Evolutionary conservation across 352 stramenopile genomes (phyloP).

Genomic region (Globisporangium sylvaticum): DNA sequence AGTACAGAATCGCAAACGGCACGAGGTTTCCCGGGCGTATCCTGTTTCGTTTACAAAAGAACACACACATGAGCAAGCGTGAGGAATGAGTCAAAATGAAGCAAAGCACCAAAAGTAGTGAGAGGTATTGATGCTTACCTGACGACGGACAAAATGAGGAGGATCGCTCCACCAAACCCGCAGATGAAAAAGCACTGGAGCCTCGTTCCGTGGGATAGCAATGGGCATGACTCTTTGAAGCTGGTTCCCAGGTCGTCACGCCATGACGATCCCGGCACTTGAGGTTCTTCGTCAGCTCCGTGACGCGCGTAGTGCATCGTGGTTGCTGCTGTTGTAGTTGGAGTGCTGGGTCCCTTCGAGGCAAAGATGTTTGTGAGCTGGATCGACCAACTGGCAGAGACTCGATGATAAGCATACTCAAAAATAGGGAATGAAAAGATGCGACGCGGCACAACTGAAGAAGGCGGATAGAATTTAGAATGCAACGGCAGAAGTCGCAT

Average conservation of each 20-base stretch:
- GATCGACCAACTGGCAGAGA: background rate
- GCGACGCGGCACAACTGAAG: background rate
- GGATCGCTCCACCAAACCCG: background rate
- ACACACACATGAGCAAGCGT: background rate
- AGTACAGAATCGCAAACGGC: slow-evolving; percentile 42
- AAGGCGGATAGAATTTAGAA: background rate
- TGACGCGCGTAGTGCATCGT: slow-evolving; percentile 15
- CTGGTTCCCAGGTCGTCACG: slow-evolving; percentile 7
- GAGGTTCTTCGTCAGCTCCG: slow-evolving; percentile 1
- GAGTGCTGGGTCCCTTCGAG: background rate
- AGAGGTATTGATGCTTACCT: slow-evolving; percentile 1
- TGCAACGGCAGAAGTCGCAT: background rate
- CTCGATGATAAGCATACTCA: background rate
- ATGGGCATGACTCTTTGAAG: slow-evolving; percentile 12
- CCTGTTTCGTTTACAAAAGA: background rate
- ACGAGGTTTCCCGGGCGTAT: slow-evolving; percentile 18
- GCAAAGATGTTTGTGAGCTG: background rate
- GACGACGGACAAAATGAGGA: slow-evolving; percentile 11
- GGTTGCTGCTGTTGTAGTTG: background rate
- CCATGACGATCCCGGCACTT: slow-evolving; percentile 4
- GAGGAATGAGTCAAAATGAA: background rate
- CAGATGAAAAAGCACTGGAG: slow-evolving; percentile 7
- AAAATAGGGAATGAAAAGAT: background rate
- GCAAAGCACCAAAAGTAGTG: background rate
- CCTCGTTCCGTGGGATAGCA: slow-evolving; percentile 3